A percentile compares a stretch with the other conserved stretches of the same genome.
Conservation (phyloP, 1,139 yeast genomes). For the Diutina pseudorugosa region DNA sequence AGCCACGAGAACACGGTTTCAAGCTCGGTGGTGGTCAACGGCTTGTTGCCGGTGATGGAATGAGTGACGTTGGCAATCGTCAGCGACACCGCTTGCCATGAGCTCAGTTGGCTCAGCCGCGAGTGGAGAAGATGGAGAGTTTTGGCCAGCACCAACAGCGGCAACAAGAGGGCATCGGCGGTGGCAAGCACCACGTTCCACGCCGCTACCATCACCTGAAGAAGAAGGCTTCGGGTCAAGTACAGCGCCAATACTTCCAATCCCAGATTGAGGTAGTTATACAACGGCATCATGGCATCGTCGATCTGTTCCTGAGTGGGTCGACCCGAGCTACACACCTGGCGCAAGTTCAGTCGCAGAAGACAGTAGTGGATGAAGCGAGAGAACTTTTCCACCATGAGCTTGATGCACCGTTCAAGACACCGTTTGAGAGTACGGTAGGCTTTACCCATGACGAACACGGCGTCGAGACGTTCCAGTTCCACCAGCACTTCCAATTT, state of each 20-base stretch:
- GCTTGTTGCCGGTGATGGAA: constrained; percentile 39
- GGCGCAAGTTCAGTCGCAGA: constrained; percentile 34
- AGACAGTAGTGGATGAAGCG: constrained; percentile 29
- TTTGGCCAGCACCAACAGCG: constrained; percentile 40
- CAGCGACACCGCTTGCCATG: constrained; percentile 39
- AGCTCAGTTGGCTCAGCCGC: background rate
- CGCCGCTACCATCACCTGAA: constrained; percentile 62
- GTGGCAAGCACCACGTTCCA: constrained; percentile 59
- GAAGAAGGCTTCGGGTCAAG: constrained; percentile 44
- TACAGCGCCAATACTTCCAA: constrained; percentile 54
- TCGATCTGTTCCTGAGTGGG: constrained; percentile 47
- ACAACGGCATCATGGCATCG: constrained; percentile 62
- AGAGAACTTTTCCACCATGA: constrained; percentile 53
- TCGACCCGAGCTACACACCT: constrained; percentile 35
- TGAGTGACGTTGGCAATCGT: constrained; percentile 38
- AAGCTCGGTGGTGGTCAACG: constrained; percentile 47
- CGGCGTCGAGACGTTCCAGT: constrained; percentile 64
- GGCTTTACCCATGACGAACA: constrained; percentile 69
- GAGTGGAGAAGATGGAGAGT: background rate
- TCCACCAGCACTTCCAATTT: constrained; percentile 61
- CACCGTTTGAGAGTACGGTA: constrained; percentile 52
- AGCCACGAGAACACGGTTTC: constrained; percentile 69
- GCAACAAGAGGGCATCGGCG: constrained; percentile 60
- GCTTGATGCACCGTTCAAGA: constrained; percentile 50
- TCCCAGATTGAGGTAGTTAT: constrained; percentile 62